phyloP scores from a whole-genome alignment of 192 early-diverging fungal species.

The Linnemannia elongata region DNA sequence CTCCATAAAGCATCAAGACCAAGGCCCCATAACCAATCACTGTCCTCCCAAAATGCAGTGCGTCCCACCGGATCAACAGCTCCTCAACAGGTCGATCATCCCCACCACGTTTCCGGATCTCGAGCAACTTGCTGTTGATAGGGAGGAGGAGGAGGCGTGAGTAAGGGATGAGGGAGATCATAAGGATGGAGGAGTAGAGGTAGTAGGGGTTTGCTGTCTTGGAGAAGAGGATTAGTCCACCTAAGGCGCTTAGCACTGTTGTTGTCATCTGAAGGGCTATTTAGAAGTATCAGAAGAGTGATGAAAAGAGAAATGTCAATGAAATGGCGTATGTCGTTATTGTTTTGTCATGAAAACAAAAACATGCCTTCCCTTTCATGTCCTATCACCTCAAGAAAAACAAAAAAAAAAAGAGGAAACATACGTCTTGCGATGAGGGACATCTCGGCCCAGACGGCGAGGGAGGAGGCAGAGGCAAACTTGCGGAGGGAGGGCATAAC shows the following conservation, averaged over 20 bases:
- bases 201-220: conserved; percentile 35
- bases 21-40: conserved; percentile 31
- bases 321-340: not conserved
- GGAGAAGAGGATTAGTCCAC: conserved; percentile 24
- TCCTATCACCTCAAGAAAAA: not conserved
- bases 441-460: conserved; percentile 50
- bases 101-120: conserved; percentile 29
- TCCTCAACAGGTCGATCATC: conserved; percentile 28
- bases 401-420: not conserved
- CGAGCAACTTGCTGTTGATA: conserved; percentile 39
- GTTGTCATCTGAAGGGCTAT: conserved; percentile 36
- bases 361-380: too few relatives aligned
- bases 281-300: not conserved
- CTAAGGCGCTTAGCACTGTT: conserved; percentile 17
- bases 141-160: conserved; percentile 14
- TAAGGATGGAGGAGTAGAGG: conserved; percentile 23
- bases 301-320: not conserved
- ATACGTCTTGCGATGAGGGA: conserved; percentile 31
- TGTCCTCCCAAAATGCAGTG: conserved; percentile 32
- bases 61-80: conserved; percentile 35
- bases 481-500: conserved; percentile 42
- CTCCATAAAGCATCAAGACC: conserved; percentile 31
- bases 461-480: conserved; percentile 42
- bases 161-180: conserved; percentile 25
- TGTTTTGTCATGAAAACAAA: not conserved